Evolutionary conservation across 108 stramenopile species (phyloP).

Genomic region (Pseudonitzschia multistriata): DNA sequence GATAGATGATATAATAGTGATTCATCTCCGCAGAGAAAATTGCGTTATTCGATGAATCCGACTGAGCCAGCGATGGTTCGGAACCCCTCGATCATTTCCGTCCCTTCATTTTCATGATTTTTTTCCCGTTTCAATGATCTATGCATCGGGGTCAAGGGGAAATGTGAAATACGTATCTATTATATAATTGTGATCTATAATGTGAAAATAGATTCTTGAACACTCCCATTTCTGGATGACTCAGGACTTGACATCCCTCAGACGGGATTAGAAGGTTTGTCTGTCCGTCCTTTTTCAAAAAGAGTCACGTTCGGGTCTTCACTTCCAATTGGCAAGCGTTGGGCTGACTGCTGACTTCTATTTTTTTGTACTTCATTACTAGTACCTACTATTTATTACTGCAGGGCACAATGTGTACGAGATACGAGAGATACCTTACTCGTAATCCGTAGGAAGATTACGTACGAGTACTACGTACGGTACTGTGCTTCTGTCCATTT

Average conservation of each 20-base stretch:
- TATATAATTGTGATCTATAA: neutral
- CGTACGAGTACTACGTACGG: no score
- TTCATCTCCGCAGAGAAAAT: neutral
- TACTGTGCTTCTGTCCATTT: no score
- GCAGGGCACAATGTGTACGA: no score
- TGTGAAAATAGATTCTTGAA: neutral
- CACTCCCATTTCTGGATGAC: neutral
- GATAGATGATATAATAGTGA: neutral
- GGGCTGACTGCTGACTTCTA: no score
- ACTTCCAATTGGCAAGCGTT: conserved; percentile 10
- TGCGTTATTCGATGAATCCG: neutral
- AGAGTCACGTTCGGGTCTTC: conserved; percentile 2
- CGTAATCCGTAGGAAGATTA: no score
- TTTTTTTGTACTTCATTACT: no score
- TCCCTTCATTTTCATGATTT: conserved; percentile 1
- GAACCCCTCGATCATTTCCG: neutral
- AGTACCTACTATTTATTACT: no score
- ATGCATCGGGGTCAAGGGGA: neutral
- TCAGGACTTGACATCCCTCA: neutral
- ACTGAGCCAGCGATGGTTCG: conserved; percentile 1
- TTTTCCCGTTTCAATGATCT: conserved; percentile 10
- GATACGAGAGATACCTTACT: no score
- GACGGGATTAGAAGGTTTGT: neutral
- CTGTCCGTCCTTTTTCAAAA: conserved; percentile 1
- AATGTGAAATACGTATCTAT: neutral